Evolutionary conservation across 2,329 filamentous ascomycete species (phyloP), one percentile per base, ranked within the genome.

Genomic region (Thelonectria discophora): DNA sequence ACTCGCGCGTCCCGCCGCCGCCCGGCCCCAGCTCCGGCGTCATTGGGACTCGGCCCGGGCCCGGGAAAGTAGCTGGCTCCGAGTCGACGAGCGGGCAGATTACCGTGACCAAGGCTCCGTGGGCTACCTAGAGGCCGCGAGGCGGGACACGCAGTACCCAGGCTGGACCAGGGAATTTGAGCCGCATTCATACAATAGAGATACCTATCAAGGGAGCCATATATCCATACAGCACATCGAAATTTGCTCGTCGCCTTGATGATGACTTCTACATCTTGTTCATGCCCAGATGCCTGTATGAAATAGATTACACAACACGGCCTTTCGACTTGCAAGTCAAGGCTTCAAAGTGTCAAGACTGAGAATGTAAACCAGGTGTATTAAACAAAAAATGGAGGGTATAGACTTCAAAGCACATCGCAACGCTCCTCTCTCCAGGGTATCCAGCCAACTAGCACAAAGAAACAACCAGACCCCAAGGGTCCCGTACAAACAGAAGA

Each of bases 81-180:
- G 76, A 71, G n/a, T 75, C 74, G 24, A 73, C 78, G 1, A 75
- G 71, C 21, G 76, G 75, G 12, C 79, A 81, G 63, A 74, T 79
- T 42, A 73, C 76, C 1, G 63, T 80, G 24, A 83, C 81, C 6
- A 81, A 78, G 65, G 81, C 81, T 13, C 81, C 81, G 1, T 84
- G 81, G 81, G 79, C 80, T 1, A 37, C 34, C 15, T 37, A 80
- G 75, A 65, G 75, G 74, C 58, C 17, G 30, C 9, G 67, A 58
- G 18, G 48, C 13, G 39, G 13, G 17, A 32, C 3, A 42, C n/a
- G 30, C 8, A 30, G 27, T 8, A 30, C 5, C 27, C 27, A 30
- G 37, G 34, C 12, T 24, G 13, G 18, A 43, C 20, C 15, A 39
- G 27, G 17, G 13, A 20, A 37, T 17, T 42, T 1, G 11, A 15